Evolutionary conservation across 108 stramenopile genomes (phyloP).

Genomic region (Nitzschia putrida): DNA sequence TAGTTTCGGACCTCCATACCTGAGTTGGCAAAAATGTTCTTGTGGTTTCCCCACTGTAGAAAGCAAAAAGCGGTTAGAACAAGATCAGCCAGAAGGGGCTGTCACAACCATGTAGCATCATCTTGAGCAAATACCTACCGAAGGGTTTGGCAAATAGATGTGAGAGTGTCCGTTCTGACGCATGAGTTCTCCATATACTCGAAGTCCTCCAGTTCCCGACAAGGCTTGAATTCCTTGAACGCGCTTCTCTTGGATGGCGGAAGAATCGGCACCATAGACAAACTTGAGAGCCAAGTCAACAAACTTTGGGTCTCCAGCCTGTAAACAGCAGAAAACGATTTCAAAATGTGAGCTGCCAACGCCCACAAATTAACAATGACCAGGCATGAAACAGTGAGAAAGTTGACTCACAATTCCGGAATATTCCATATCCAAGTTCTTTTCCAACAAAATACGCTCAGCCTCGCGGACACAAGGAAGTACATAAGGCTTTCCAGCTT

Average conservation of each 20-base stretch:
- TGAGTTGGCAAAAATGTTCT: conserved; percentile 89
- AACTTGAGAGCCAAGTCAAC: conserved; percentile 89
- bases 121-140: conserved; percentile 23
- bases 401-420: conserved; percentile 64
- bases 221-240: conserved; percentile 93
- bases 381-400: background rate
- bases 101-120: background rate
- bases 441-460: conserved; percentile 75
- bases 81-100: background rate
- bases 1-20: conserved; percentile 92
- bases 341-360: background rate
- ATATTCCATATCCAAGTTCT: conserved; percentile 81
- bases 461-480: conserved; percentile 94
- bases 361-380: background rate
- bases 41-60: conserved; percentile 93
- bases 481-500: conserved; percentile 93
- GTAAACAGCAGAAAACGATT: conserved; percentile 6
- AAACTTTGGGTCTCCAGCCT: conserved; percentile 90
- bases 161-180: conserved; percentile 74
- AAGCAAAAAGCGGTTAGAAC: background rate
- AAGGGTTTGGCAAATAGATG: conserved; percentile 96
- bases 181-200: conserved; percentile 91
- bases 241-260: conserved; percentile 78
- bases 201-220: conserved; percentile 97
- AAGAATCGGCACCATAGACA: conserved; percentile 89